Base-by-base conservation (phyloP, 148 eudicot species). In the Rhododendron molle region DNA sequence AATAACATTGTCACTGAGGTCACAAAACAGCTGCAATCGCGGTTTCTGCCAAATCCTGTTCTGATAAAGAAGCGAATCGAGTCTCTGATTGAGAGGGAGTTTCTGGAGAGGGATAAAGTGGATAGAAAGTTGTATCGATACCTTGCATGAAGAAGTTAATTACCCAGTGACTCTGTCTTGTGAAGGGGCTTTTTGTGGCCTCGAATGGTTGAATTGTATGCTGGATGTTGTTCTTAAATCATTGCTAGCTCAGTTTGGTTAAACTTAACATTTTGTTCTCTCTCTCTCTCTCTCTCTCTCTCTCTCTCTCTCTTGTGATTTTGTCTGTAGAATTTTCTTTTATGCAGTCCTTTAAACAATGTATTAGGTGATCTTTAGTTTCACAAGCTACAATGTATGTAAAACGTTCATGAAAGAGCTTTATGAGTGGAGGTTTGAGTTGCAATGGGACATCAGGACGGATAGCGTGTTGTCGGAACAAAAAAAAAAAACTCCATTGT, bases 31-130 rank as follows among this genome's bases (percentile, higher is more conserved):
- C 80, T 94, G 83, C 97, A 93, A 85, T 86, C 92, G 10, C 87
- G 95, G 21, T 94, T 94, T 83, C 80, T 93, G 84, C 88, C 97
- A 0, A 93, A 94, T 76, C 97, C 95, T 0, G 90, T 90, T 72
- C 90, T 88, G 76, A 94, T 94, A 43, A 93, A 94, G 95, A 93
- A 94, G 87, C 90, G 95, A 65, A 94, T 94, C 0, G 95, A 93
- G 87, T 93, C 95, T 46, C 91, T 94, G 9, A 94, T 94, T 3
- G 97, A 94, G 81, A 87, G 95, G 16, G 97, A 94, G 67, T 94
- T 92, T 84, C 91, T 94, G 83, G 97, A 94, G 88, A 93, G 97
- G 86, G 95, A 94, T 86, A 87, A 60, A 52, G 77, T 65, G 1
- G 97, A 94, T 87, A 87, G 95, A 85, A 89, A 91, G 87, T 86